Conservation (phyloP, 1,139 yeast species). For the Kurtzmaniella quercitrusa region DNA sequence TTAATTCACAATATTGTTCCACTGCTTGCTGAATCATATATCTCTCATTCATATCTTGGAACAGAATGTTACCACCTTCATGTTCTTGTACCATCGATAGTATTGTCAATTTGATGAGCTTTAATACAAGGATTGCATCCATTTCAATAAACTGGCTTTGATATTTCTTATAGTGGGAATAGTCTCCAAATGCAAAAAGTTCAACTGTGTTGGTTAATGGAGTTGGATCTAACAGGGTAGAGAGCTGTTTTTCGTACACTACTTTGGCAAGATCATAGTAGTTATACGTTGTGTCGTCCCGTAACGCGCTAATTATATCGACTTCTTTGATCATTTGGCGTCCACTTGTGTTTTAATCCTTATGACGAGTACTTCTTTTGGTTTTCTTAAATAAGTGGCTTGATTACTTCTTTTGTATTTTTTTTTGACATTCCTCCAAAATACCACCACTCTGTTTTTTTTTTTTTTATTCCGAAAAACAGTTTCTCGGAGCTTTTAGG, state of each 20-base stretch:
- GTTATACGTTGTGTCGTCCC: slow-evolving; percentile 6
- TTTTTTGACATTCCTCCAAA: too few relatives aligned
- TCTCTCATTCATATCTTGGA: slow-evolving; percentile 13
- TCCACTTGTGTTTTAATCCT: neutral
- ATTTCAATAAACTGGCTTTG: slow-evolving; percentile 15
- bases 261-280: slow-evolving; percentile 5
- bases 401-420: neutral
- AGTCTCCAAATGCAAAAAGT: slow-evolving; percentile 36
- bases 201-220: slow-evolving; percentile 24
- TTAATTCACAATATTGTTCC: slow-evolving; percentile 5
- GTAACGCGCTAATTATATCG: slow-evolving; percentile 1
- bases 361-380: neutral
- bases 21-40: slow-evolving; percentile 20
- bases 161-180: slow-evolving; percentile 22
- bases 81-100: slow-evolving; percentile 21
- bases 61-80: slow-evolving; percentile 19
- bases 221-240: neutral
- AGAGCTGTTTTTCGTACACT: neutral
- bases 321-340: neutral
- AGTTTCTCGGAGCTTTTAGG: too few relatives aligned
- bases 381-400: neutral
- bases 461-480: too few relatives aligned
- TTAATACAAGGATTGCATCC: slow-evolving; percentile 13
- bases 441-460: neutral
- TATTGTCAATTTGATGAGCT: slow-evolving; percentile 28